phyloP scores from a whole-genome alignment of 2,329 filamentous ascomycete species.

The Calonectria pauciramosa region DNA sequence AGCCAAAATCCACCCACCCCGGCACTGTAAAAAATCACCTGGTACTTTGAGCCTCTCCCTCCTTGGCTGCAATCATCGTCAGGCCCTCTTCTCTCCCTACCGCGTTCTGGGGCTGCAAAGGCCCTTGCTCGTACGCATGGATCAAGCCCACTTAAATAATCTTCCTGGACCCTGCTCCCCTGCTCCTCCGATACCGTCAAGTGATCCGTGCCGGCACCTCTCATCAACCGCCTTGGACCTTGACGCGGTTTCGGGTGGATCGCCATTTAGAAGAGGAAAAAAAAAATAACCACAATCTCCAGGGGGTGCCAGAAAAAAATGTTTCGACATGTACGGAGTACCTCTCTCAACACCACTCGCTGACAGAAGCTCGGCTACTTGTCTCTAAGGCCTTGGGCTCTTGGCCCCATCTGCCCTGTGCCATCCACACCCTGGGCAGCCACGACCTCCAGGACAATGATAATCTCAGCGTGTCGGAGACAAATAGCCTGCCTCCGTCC shows the following conservation, averaged over 20 bases:
- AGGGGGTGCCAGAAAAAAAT: conserved; percentile 25
- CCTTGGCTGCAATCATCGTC: conserved; percentile 7
- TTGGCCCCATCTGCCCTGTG: conserved; percentile 22
- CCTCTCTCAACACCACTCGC: conserved; percentile 25
- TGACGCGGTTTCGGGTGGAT: conserved; percentile 39
- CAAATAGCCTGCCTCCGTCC: conserved; percentile 8
- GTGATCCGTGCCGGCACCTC: conserved; percentile 41
- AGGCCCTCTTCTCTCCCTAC: conserved; percentile 32
- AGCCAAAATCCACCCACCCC: conserved; percentile 7
- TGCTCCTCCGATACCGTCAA: conserved; percentile 37
- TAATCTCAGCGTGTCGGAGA: conserved; percentile 17
- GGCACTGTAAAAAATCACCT: conserved; percentile 25
- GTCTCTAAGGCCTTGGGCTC: conserved; percentile 23
- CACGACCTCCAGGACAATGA: conserved; percentile 24
- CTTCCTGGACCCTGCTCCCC: conserved; percentile 40
- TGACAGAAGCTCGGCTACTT: conserved; percentile 15
- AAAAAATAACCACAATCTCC: conserved; percentile 37
- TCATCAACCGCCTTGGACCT: conserved; percentile 40
- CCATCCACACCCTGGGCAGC: conserved; percentile 19
- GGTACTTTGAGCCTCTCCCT: conserved; percentile 23
- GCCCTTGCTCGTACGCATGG: conserved; percentile 39
- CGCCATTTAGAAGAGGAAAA: conserved; percentile 34
- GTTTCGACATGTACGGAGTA: conserved; percentile 37
- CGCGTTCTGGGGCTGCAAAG: conserved; percentile 32
- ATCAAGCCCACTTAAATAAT: conserved; percentile 33